Conservation (phyloP, 345 rosid genomes). For the Brassica incana region DNA sequence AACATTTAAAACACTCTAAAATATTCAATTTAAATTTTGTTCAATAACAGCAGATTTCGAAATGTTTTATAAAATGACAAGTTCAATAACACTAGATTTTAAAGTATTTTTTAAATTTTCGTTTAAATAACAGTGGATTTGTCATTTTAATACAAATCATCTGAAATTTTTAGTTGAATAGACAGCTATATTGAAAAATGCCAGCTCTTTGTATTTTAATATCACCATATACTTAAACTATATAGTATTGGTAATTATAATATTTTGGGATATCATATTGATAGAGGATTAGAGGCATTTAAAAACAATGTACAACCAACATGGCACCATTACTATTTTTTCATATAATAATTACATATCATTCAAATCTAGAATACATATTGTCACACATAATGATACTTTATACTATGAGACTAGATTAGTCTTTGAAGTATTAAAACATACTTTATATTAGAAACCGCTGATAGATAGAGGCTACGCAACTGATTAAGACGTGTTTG, state of each 20-base stretch:
- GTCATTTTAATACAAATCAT: no score
- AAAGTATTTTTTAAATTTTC: no score
- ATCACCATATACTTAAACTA: neutral
- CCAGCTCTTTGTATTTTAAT: neutral
- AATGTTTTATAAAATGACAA: no score
- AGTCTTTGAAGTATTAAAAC: slow-evolving; percentile 25
- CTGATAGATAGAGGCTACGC: slow-evolving; percentile 27
- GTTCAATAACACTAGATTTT: no score
- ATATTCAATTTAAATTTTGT: no score
- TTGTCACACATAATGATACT: slow-evolving; percentile 9
- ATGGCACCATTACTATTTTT: slow-evolving; percentile 38
- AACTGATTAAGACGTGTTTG: slow-evolving; percentile 32
- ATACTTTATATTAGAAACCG: slow-evolving; percentile 10
- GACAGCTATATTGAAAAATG: slow-evolving; percentile 9
- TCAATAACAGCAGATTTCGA: no score
- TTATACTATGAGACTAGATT: slow-evolving; percentile 20
- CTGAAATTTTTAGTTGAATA: no score
- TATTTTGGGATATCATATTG: neutral
- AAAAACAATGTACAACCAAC: slow-evolving; percentile 25
- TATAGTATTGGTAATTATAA: slow-evolving; percentile 12
- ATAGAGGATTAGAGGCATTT: slow-evolving; percentile 1
- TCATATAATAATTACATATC: neutral
- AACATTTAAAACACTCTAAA: no score
- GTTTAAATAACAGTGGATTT: no score
- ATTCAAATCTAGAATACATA: slow-evolving; percentile 33